Evolutionary conservation across 2,329 filamentous ascomycete species (phyloP).

Genomic region (Tympanopsis confertula): DNA sequence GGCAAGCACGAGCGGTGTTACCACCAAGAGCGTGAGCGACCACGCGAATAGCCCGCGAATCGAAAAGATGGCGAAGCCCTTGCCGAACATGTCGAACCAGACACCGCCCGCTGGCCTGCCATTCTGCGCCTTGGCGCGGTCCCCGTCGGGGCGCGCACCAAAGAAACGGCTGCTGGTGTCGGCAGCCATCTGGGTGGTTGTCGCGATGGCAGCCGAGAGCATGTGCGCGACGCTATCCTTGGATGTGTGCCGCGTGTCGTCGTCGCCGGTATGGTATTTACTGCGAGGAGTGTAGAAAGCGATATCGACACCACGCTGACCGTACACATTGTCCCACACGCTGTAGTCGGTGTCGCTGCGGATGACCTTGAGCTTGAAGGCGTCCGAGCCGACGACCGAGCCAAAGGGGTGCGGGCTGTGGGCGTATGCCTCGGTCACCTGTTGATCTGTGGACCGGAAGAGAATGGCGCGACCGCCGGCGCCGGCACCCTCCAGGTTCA

Average conservation of each 20-base stretch:
- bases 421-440: conserved; percentile 49
- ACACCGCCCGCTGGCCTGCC: conserved; percentile 32
- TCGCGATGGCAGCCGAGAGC: conserved; percentile 49
- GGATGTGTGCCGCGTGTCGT: conserved; percentile 42
- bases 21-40: conserved; percentile 48
- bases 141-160: conserved; percentile 13
- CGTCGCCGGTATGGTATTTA: conserved; percentile 53
- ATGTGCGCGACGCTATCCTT: conserved; percentile 46
- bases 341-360: conserved; percentile 53
- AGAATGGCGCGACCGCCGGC: conserved; percentile 53
- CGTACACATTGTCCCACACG: conserved; percentile 46
- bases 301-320: conserved; percentile 52
- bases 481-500: conserved; percentile 58
- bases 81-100: conserved; percentile 58
- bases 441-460: conserved; percentile 53
- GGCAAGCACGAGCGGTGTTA: conserved; percentile 43
- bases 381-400: conserved; percentile 50
- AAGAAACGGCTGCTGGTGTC: conserved; percentile 40
- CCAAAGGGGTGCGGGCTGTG: conserved; percentile 44
- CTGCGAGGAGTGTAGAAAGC: conserved; percentile 55
- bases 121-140: neutral
- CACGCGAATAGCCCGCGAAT: conserved; percentile 52
- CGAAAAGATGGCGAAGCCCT: conserved; percentile 43
- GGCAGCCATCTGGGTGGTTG: conserved; percentile 41
- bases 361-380: conserved; percentile 48